Evolutionary conservation across 2,329 filamentous ascomycete species (phyloP), one percentile per base, ranked within the genome.

Genomic region (Alternaria longipes): DNA sequence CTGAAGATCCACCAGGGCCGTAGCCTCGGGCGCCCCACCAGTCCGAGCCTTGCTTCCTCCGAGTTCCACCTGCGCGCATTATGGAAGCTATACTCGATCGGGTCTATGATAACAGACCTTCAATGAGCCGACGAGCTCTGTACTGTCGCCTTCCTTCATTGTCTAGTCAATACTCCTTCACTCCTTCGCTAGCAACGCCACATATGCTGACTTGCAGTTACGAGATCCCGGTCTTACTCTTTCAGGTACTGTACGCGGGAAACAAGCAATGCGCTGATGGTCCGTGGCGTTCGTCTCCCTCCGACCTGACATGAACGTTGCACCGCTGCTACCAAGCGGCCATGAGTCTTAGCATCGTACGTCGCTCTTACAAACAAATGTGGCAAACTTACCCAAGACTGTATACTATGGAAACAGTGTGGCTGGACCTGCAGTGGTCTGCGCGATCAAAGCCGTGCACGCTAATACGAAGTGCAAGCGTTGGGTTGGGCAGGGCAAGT

Each of bases 131-230:
- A 50, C 32, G 46, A 24, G 54, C 36, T 36, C 42, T 56, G 20
- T 36, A 18, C 53, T 56, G 44, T 50, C 34, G 12, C 56, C 59
- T 51, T 49, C 53, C 47, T 44, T 36, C 11, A 46, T 65, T 55
- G 54, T 64, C 49, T 60, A 47, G 49, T 60, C 52, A 55, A 56
- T 54, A 59, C 61, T 63, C 24, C 59, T 46, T 55, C 30, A 56
- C 59, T 36, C 42, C 55, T 51, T 36, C 11, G 24, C 44, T 45
- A 18, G 32, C 34, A 56, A 55, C 69, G 66, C 65, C 66, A 67
- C 65, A 52, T 54, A 62, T 72, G 62, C 66, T 72, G 63, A 69
- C 67, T 40, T 67, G 68, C 71, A 68, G 62, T 62, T 54, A 71
- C 65, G 56, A 63, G 45, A 62, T 64, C 40, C 14, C 30, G 34